phyloP scores from a whole-genome alignment of 495 filamentous ascomycete genomes.

The Neurospora sp. region DNA sequence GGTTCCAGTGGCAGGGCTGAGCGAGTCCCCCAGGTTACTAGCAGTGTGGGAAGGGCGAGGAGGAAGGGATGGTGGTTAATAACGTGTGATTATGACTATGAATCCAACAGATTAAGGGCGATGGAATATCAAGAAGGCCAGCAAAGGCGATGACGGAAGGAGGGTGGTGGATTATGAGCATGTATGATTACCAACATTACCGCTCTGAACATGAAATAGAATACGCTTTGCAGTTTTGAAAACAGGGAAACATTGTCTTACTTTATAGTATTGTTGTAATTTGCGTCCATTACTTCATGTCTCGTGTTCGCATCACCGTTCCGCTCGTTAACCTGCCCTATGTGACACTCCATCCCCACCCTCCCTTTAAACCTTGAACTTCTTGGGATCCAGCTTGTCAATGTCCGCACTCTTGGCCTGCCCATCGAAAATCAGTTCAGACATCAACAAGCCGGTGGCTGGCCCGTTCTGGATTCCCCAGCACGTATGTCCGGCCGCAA shows the following conservation, averaged over 20 bases:
- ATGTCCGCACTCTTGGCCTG: constrained; percentile 66
- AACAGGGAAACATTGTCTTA: neutral
- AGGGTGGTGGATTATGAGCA: neutral
- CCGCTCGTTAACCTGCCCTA: neutral
- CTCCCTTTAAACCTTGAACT: constrained; percentile 32
- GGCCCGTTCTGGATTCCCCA: constrained; percentile 98
- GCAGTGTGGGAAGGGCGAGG: neutral
- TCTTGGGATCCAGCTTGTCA: constrained; percentile 56
- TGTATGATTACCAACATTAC: neutral
- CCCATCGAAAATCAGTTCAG: constrained; percentile 77
- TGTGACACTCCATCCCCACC: neutral
- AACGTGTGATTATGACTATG: neutral
- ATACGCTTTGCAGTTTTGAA: neutral
- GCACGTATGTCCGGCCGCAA: constrained; percentile 90
- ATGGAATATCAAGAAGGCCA: no score
- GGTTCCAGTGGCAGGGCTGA: constrained; percentile 21
- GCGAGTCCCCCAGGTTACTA: neutral
- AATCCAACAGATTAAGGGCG: neutral
- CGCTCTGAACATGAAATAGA: neutral
- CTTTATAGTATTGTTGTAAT: neutral
- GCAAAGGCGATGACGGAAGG: neutral
- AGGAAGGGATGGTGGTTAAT: neutral
- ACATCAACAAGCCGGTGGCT: constrained; percentile 81
- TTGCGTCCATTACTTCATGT: neutral
- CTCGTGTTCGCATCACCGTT: neutral